Evolutionary conservation across 1,284 basidiomycete species (phyloP).

Genomic region (Singerocomus inundabilis): DNA sequence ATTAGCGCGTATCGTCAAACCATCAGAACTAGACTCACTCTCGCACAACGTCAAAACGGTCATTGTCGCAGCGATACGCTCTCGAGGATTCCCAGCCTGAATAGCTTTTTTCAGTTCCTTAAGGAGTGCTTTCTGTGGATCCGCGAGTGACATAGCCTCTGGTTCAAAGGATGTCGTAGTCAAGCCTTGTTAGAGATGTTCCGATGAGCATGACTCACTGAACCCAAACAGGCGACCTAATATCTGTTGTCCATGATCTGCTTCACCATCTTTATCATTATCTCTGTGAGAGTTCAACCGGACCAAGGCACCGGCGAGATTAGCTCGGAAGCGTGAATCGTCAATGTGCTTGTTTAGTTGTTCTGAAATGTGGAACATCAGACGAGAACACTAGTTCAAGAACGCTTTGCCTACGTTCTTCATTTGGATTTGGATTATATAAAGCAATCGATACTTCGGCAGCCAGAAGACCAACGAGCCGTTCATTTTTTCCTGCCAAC

Average conservation of each 20-base stretch:
- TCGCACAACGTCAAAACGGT: slow-evolving; percentile 19
- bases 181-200: neutral
- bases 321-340: slow-evolving; percentile 11
- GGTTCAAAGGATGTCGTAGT: neutral
- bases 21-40: neutral
- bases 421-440: neutral
- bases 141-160: slow-evolving; percentile 8
- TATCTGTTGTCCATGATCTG: slow-evolving; percentile 2
- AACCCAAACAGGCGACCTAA: slow-evolving; percentile 21
- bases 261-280: neutral
- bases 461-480: slow-evolving; percentile 22
- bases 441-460: slow-evolving; percentile 21
- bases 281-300: neutral
- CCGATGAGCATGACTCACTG: slow-evolving; percentile 6
- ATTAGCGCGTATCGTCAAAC: neutral
- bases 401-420: slow-evolving; percentile 1
- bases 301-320: slow-evolving; percentile 18
- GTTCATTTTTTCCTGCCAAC: slow-evolving; percentile 10
- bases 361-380: neutral
- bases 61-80: slow-evolving; percentile 24
- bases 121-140: slow-evolving; percentile 7
- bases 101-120: slow-evolving; percentile 7
- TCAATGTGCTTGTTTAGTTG: slow-evolving; percentile 4
- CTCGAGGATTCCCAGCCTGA: slow-evolving; percentile 2
- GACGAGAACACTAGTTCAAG: neutral